Base-by-base conservation (phyloP, 352 stramenopile species). In the Phytophthora chlamydospora region DNA sequence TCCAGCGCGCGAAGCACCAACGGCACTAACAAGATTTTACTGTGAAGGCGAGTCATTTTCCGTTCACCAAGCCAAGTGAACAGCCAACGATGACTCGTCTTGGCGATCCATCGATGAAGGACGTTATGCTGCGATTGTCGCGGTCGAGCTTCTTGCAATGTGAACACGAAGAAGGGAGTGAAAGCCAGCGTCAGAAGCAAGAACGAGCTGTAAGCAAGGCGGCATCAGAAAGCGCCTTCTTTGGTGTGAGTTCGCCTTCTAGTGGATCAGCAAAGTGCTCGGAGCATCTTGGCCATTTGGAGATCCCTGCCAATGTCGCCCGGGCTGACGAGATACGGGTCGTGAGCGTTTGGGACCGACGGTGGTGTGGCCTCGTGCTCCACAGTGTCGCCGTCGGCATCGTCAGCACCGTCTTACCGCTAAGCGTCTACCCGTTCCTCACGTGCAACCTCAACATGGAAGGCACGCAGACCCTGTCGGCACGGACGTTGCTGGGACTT, bases 381-480 rank as follows among this genome's bases (percentile, higher is more conserved):
- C 80, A 91, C 50, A 88, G 65, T 48, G 39, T 75, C 11, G 78
- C 60, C 13, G 61, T 88, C 10, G 80, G 80, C 6, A 44, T 89
- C 34, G 50, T 91, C 21, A 88, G 69, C n/a, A 83, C 71, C 8
- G 64, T 72, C 16, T 62, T 90, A 27, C 78, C 79, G 33, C 60
- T 84, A 36, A 73, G 69, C 6, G 66, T 88, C 16, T 88, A 78
- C 63, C 83, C 83, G 7, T 89, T 89, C 47, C 72, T 91, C 36
- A 86, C 66, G 2, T 82, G 71, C 55, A 83, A 89, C 52, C 63
- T 89, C 43, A 86, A 88, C 51, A 88, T 89, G 76, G 73, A 90
- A 74, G 76, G 77, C 54, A 85, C 78, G 12, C 76, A 88, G 59
- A 78, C 76, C 6, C 45, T 84, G 24, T 88, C 79, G 43, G 76